Base-by-base conservation (phyloP, 2,329 filamentous ascomycete species). In the Alternaria hordeiaustralica region DNA sequence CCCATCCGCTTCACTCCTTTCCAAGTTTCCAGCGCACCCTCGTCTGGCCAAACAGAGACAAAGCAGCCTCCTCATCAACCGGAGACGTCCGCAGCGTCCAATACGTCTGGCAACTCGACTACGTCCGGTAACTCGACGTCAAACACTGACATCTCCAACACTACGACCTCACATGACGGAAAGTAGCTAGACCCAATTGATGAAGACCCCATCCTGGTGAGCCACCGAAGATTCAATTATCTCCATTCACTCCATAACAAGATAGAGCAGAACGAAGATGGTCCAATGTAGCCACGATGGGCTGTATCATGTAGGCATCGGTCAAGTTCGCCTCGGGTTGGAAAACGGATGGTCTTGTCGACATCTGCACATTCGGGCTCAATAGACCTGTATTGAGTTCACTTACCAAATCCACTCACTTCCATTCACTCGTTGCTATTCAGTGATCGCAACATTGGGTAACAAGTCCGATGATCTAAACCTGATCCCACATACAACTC, bases 1-100 rank as follows among this genome's bases (percentile, higher is more conserved):
- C 75, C 75, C 0, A 76, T 77, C 36, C 74, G 75, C 51, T 67
- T 78, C 55, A 61, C 69, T 3, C 75, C 73, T 6, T 75, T 78
- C 21, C 75, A 78, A 65, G 66, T 77, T 43, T 55, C 58, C 25
- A 71, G 65, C 55, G 64, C 66, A 12, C 69, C 74, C 5, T 64
- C 70, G 10, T 63, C 70, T 15, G 62, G 57, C 46, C 65, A 59
- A 23, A 58, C 2, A 25, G 6, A 62, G 44, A 68, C 41, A 5
- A 56, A 63, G 15, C 70, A 71, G 26, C 67, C 71, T 2, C 71
- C 74, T 26, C 67, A 67, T 36, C 71, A 75, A 47, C 59, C 67
- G 25, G 20, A 55, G 11, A 44, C 36, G 12, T 12, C 53, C 5
- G 8, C 53, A 18, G 9, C 23, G 15, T 20, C 53, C 21, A 15